Conservation (phyloP, 306 rosid genomes). For the Gynostemma pentaphyllum region DNA sequence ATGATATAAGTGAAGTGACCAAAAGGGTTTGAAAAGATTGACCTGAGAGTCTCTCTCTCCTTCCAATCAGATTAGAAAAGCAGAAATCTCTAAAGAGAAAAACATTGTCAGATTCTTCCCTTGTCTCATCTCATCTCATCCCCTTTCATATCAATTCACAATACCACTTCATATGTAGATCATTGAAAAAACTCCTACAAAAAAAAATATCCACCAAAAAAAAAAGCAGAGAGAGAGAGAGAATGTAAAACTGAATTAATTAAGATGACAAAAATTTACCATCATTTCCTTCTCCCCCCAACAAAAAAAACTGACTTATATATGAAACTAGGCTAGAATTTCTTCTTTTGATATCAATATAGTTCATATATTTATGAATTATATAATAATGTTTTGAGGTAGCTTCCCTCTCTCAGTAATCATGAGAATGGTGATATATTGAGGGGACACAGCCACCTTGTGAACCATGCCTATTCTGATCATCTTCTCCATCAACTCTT, state of each 20-base stretch:
- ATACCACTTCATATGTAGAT: not conserved
- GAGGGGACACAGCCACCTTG: slow-evolving; percentile 40
- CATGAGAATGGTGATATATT: slow-evolving; percentile 52
- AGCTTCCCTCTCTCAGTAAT: slow-evolving; percentile 40
- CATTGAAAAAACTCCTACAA: slow-evolving; percentile 1
- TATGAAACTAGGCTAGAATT: not conserved
- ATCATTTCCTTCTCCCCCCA: too few relatives aligned
- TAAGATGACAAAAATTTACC: too few relatives aligned
- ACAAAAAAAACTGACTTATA: not conserved
- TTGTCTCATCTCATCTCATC: slow-evolving; percentile 8
- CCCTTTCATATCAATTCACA: not conserved
- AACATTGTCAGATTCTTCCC: slow-evolving; percentile 9
- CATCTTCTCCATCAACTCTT: slow-evolving; percentile 37
- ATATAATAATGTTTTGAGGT: not conserved
- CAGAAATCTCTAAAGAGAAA: slow-evolving; percentile 1
- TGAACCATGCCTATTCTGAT: slow-evolving; percentile 28
- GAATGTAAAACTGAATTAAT: not conserved
- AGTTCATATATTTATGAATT: not conserved
- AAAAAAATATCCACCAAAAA: not conserved
- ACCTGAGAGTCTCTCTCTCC: slow-evolving; percentile 11
- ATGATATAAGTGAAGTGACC: not conserved
- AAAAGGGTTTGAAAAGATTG: slow-evolving; percentile 8
- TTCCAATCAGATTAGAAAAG: not conserved
- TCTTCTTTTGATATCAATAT: not conserved
- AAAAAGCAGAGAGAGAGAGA: not conserved